Evolutionary conservation across 2,329 filamentous ascomycete species (phyloP).

Genomic region (Ceratocystis variospora): DNA sequence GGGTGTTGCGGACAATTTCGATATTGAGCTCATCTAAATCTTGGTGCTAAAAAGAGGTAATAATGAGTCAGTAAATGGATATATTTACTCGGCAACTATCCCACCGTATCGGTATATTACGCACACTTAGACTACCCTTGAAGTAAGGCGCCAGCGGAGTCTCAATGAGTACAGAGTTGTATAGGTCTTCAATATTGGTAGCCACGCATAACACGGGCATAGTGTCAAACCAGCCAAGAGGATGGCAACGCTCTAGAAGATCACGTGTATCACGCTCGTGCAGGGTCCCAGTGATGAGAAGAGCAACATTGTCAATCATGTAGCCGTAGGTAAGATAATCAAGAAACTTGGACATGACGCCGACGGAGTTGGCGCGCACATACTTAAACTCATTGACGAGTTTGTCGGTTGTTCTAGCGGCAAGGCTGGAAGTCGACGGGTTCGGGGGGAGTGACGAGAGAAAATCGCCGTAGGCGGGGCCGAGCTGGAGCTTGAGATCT

Average conservation of each 20-base stretch:
- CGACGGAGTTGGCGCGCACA: slow-evolving; percentile 82
- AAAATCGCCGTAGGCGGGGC: slow-evolving; percentile 93
- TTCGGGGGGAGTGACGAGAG: slow-evolving; percentile 87
- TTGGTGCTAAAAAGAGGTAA: slow-evolving; percentile 43
- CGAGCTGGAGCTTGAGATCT: slow-evolving; percentile 98
- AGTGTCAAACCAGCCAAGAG: slow-evolving; percentile 96
- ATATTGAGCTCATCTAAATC: slow-evolving; percentile 98
- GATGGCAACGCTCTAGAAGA: slow-evolving; percentile 88
- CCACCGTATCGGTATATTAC: too few species aligned
- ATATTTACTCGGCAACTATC: not conserved
- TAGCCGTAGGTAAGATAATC: slow-evolving; percentile 98
- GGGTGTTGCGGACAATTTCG: slow-evolving; percentile 93
- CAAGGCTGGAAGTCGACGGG: slow-evolving; percentile 88
- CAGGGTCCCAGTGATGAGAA: slow-evolving; percentile 92
- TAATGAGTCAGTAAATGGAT: slow-evolving; percentile 6
- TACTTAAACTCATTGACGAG: slow-evolving; percentile 96
- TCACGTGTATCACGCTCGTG: slow-evolving; percentile 96
- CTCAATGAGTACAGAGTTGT: slow-evolving; percentile 95
- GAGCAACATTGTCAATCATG: slow-evolving; percentile 99
- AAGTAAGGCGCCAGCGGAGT: slow-evolving; percentile 93
- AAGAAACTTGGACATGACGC: slow-evolving; percentile 86
- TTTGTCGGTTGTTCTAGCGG: slow-evolving; percentile 93
- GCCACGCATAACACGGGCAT: slow-evolving; percentile 96
- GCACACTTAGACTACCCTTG: slow-evolving; percentile 71
- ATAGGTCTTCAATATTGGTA: slow-evolving; percentile 96